phyloP scores from a whole-genome alignment of 2,329 filamentous ascomycete species.

The Penicillium sp. region DNA sequence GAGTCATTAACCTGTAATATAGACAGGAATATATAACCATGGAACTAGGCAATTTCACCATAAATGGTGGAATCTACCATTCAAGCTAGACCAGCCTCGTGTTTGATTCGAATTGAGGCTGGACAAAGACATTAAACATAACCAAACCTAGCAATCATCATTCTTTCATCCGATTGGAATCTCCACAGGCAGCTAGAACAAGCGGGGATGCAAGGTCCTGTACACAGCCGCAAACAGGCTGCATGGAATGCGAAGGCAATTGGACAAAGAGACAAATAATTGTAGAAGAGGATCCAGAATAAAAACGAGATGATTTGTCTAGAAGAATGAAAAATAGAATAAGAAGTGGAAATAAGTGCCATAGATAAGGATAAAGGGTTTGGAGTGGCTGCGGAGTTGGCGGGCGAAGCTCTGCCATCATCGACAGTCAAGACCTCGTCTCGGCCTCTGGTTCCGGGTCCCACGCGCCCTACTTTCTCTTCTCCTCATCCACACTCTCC shows the following conservation, averaged over 20 bases:
- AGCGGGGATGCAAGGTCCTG: constrained; percentile 6
- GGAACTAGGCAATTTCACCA: background rate
- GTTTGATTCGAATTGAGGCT: background rate
- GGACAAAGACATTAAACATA: background rate
- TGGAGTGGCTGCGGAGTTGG: background rate
- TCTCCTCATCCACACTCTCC: background rate
- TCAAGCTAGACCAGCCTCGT: background rate
- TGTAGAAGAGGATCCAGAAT: background rate
- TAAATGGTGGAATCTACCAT: too few relatives aligned
- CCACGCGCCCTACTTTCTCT: constrained; percentile 5
- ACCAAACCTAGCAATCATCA: background rate
- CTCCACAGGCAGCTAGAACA: background rate
- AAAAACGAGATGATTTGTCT: background rate
- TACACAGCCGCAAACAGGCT: constrained; percentile 4
- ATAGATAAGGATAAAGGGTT: background rate
- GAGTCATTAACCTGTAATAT: background rate
- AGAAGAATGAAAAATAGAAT: background rate
- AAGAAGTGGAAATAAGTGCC: background rate
- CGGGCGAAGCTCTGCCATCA: constrained; percentile 22
- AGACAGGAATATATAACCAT: background rate
- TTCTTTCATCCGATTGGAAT: background rate
- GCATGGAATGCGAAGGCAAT: constrained; percentile 9
- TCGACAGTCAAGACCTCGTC: constrained; percentile 8
- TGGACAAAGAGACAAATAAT: background rate
- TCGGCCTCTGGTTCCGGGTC: constrained; percentile 20